A percentile compares a stretch with the other conserved stretches of the same genome.
Conservation (phyloP, 108 stramenopile genomes). For the Skeletonema costatum region DNA sequence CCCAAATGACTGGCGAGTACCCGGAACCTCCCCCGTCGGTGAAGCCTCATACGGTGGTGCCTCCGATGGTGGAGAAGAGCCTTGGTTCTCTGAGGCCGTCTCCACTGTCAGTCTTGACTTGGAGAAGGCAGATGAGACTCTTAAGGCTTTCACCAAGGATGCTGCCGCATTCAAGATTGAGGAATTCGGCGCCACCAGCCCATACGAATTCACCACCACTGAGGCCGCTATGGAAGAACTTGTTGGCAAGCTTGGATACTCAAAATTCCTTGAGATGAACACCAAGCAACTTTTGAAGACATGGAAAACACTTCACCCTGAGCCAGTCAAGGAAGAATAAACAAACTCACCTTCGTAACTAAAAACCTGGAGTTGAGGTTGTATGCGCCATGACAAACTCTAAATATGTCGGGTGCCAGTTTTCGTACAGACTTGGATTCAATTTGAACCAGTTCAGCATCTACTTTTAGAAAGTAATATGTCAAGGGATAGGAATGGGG, state of each 20-base stretch:
- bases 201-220: conserved; percentile 58
- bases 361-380: conserved; percentile 1
- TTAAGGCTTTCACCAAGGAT: conserved; percentile 92
- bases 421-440: neutral
- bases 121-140: conserved; percentile 82
- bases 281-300: conserved; percentile 79
- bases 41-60: conserved; percentile 80
- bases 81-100: conserved; percentile 93
- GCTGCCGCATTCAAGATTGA: conserved; percentile 89
- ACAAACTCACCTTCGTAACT: conserved; percentile 16
- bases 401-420: neutral
- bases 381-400: neutral
- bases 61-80: conserved; percentile 90
- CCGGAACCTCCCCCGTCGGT: conserved; percentile 88
- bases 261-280: conserved; percentile 77
- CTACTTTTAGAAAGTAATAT: conserved; percentile 4
- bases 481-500: neutral
- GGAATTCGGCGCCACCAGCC: conserved; percentile 68
- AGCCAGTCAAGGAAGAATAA: conserved; percentile 48
- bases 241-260: conserved; percentile 82
- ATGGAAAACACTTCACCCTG: conserved; percentile 72
- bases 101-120: conserved; percentile 89
- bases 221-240: conserved; percentile 75
- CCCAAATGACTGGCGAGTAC: conserved; percentile 88
- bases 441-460: neutral